phyloP scores from a whole-genome alignment of 1,284 basidiomycete genomes.

The Athelia psychrophila region DNA sequence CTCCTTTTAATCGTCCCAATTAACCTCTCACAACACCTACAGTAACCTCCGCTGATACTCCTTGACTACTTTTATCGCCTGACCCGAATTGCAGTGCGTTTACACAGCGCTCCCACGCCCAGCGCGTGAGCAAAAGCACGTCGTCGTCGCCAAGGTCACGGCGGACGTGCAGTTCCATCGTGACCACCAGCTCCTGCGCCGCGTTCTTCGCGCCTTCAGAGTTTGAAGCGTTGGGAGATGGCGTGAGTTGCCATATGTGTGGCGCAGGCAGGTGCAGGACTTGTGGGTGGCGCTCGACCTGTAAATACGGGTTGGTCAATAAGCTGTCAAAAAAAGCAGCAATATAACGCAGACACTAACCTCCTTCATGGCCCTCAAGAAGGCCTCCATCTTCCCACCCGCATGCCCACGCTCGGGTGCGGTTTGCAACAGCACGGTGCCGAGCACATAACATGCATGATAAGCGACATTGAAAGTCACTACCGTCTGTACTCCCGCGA shows the following conservation, averaged over 20 bases:
- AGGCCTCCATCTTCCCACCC: constrained; percentile 71
- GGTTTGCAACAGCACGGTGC: constrained; percentile 84
- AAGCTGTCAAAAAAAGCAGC: constrained; percentile 3
- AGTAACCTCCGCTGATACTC: constrained; percentile 41
- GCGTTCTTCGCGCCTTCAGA: not conserved
- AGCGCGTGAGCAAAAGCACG: constrained; percentile 66
- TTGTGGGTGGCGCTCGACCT: constrained; percentile 79
- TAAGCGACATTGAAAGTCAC: constrained; percentile 83
- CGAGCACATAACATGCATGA: constrained; percentile 74
- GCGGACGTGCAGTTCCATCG: constrained; percentile 76
- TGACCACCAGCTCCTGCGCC: constrained; percentile 65
- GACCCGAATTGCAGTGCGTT: constrained; percentile 32
- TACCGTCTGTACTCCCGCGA: constrained; percentile 72
- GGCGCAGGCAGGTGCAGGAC: constrained; percentile 78
- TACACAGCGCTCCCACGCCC: constrained; percentile 67
- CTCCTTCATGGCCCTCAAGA: constrained; percentile 79
- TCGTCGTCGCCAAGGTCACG: constrained; percentile 70
- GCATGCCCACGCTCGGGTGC: constrained; percentile 63
- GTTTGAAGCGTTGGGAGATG: constrained; percentile 19
- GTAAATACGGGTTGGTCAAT: constrained; percentile 2
- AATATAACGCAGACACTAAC: constrained; percentile 35
- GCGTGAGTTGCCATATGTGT: constrained; percentile 84
- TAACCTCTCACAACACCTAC: constrained; percentile 43
- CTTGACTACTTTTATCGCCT: constrained; percentile 21
- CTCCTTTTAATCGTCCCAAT: not conserved